Evolutionary conservation across 257 asterid species (phyloP), one percentile per base, ranked within the genome.

Genomic region (Plantago elongata): DNA sequence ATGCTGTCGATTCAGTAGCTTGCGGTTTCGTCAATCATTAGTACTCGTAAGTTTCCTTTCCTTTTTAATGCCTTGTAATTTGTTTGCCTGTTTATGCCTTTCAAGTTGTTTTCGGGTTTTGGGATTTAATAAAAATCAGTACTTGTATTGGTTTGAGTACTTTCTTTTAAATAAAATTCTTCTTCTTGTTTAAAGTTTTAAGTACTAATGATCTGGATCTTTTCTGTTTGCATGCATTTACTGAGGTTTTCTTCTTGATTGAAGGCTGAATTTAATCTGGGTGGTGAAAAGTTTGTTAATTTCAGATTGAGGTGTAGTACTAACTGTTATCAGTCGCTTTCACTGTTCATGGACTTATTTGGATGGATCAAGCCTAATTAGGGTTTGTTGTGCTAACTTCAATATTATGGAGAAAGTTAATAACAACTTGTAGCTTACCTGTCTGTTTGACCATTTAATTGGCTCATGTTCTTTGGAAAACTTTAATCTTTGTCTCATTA

Each of bases 211-310:
- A 54, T 54, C 18, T 54, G 59, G 59, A 54, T 54, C 6, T 15
- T 54, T 54, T 54, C 18, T 9, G 5, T 34, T 54, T 54, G 59
- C 59, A 54, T 54, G 59, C 59, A 54, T 54, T 54, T 54, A 54
- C 42, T 54, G 59, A 52, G 40, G 40, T 34, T 34, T 52, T 52
- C n/a, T 10, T 13, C 10, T 37, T 54, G 16, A 9, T 54, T 18
- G 27, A 22, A 22, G 27, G 27, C 27, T 22, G 27, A 22, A 17
- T 52, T 18, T 52, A 4, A 11, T 50, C 18, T 13, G 16, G 37
- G 43, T 54, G 40, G 40, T 12, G 16, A 54, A 29, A 18, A n/a
- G 34, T 54, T 54, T 27, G 16, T 30, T 52, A 11, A 12, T 22
- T 18, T 17, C 13, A 9, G 57, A 9, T 51, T 15, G n/a, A 17